Conservation (phyloP, 2,329 filamentous ascomycete genomes). For the Phialophora verrucosa region DNA sequence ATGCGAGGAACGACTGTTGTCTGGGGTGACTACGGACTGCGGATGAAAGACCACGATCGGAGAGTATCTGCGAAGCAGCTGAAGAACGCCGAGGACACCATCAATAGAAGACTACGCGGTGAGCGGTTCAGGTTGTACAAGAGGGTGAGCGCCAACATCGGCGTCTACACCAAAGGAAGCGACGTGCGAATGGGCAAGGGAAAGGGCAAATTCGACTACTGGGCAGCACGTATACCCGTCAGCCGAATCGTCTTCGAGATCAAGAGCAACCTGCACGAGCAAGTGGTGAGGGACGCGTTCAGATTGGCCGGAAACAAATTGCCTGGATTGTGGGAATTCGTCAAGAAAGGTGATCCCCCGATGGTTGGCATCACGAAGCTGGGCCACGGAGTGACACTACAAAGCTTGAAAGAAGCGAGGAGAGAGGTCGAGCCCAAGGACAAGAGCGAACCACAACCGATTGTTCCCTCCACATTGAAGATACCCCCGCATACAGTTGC, state of each 20-base stretch:
- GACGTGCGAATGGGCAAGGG: slow-evolving; percentile 99
- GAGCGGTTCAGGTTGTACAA: slow-evolving; percentile 93
- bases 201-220: slow-evolving; percentile 96
- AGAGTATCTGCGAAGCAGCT: slow-evolving; percentile 85
- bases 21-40: slow-evolving; percentile 94
- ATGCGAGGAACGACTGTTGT: slow-evolving; percentile 91
- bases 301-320: slow-evolving; percentile 92
- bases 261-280: slow-evolving; percentile 90
- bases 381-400: slow-evolving; percentile 76
- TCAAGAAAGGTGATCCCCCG: slow-evolving; percentile 86
- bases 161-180: slow-evolving; percentile 93
- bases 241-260: slow-evolving; percentile 93
- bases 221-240: slow-evolving; percentile 87
- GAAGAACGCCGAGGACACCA: slow-evolving; percentile 90
- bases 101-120: slow-evolving; percentile 83
- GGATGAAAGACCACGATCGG: slow-evolving; percentile 91
- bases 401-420: slow-evolving; percentile 81
- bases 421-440: slow-evolving; percentile 61
- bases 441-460: slow-evolving; percentile 38
- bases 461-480: slow-evolving; percentile 43
- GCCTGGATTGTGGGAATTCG: slow-evolving; percentile 85
- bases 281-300: slow-evolving; percentile 91
- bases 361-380: slow-evolving; percentile 93
- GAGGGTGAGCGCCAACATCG: slow-evolving; percentile 87
- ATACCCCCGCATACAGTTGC: slow-evolving; percentile 46